A percentile compares a stretch with the other conserved stretches of the same genome.
Evolutionary conservation across 805 yeast species (phyloP).

Genomic region (Saccharomycopsis sp.): DNA sequence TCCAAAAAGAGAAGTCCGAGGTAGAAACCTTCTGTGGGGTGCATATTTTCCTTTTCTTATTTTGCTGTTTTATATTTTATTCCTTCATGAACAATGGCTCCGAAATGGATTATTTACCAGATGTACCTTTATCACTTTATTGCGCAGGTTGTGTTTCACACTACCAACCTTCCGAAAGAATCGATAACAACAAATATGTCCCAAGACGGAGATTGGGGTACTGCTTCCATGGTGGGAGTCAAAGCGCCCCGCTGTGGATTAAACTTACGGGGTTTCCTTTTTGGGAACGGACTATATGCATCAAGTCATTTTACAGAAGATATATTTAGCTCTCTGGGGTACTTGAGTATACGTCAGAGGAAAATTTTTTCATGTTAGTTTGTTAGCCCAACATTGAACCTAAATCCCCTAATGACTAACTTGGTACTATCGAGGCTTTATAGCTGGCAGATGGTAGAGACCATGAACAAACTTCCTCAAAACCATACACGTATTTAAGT

Average conservation of each 20-base stretch:
- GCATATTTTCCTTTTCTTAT: background rate
- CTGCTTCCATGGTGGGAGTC: background rate
- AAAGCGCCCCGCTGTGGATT: background rate
- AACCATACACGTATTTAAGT: background rate
- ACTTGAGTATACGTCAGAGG: background rate
- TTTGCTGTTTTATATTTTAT: too few relatives aligned
- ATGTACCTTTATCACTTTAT: background rate
- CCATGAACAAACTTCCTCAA: background rate
- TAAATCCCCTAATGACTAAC: background rate
- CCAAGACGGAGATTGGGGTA: background rate
- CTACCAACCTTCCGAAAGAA: too few relatives aligned
- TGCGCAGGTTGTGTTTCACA: background rate
- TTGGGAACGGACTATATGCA: background rate
- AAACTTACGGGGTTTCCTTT: background rate
- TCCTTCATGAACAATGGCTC: too few relatives aligned
- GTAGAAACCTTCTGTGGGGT: background rate
- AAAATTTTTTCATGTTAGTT: background rate
- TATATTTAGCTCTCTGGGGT: background rate
- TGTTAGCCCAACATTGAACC: background rate
- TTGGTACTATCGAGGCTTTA: background rate
- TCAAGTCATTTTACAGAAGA: background rate
- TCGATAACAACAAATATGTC: background rate
- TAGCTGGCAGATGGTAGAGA: background rate
- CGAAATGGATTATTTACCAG: too few relatives aligned
- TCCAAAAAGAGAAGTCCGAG: background rate